Base-by-base conservation (phyloP, 148 eudicot species). In the Nepenthes gracilis region DNA sequence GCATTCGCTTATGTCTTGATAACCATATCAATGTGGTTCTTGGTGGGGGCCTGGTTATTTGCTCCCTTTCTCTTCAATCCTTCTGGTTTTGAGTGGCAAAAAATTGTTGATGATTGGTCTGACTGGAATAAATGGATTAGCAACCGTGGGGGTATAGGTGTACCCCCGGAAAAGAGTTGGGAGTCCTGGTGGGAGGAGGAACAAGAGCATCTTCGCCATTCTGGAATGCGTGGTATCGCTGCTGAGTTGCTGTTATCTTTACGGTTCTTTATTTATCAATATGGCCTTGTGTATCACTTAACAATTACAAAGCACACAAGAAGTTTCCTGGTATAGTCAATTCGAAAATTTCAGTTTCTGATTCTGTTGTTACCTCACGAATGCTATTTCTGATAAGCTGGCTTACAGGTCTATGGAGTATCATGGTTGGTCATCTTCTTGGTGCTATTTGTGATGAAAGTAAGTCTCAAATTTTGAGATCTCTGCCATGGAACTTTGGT, bases 131-230 rank as follows among this genome's bases (percentile, higher is more conserved):
- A 93, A 74, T 93, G 99, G 99, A 93, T 93, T 38, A 78, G 79
- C 75, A 93, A 86, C 66, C 64, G 65, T 40, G 99, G 99, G 35
- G 99, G 99, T 53, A 93, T 93, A 64, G 99, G 99, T 76, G 99
- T 93, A 38, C 90, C 87, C 43, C 75, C 92, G 8, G 95, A 83
- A 55, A 93, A 93, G 70, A 93, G 99, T 78, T 93, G 99, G 99
- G 99, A 93, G 68, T 93, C 99, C 38, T 93, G 99, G 99, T 93
- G 99, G 99, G 99, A 93, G 55, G 96, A 93, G 72, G 99, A 93
- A 61, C 99, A 88, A 65, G 99, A 93, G 63, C 99, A 89, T 77
- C 92, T 93, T 66, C 95, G 71, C 45, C 84, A 93, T 72, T 81
- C 96, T 71, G 99, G 99, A 40, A 63, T 73, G 49, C 83, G 94